These are phyloP conservation scores for Flaveria trinervia DNA, from an alignment of 129 eudicot species.

Conservation along the genomic window DNA sequence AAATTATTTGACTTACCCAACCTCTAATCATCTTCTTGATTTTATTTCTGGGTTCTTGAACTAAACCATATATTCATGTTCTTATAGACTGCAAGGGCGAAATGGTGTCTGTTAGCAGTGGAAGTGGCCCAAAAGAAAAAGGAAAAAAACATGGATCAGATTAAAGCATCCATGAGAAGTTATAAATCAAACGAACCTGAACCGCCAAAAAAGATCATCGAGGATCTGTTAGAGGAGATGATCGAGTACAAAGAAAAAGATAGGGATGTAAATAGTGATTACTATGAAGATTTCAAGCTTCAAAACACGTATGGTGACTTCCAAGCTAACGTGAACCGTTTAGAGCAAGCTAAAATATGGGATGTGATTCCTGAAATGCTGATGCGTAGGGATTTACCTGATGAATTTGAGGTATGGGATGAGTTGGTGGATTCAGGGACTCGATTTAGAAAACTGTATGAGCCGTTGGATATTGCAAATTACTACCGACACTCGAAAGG, in stretches of 20 bases:
- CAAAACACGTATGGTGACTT: slow-evolving; percentile 56
- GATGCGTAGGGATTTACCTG: slow-evolving; percentile 70
- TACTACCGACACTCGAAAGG: slow-evolving; percentile 67
- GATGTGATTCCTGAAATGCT: slow-evolving; percentile 75
- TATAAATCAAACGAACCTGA: neutral
- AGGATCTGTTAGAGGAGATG: neutral
- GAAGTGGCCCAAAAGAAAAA: slow-evolving; percentile 65
- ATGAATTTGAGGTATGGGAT: slow-evolving; percentile 63
- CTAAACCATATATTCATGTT: neutral
- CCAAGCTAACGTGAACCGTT: slow-evolving; percentile 54
- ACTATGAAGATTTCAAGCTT: slow-evolving; percentile 68
- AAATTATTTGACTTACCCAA: neutral
- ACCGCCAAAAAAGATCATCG: slow-evolving; percentile 13
- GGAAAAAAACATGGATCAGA: slow-evolving; percentile 37
- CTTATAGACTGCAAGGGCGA: slow-evolving; percentile 55
- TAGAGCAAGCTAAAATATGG: slow-evolving; percentile 74
- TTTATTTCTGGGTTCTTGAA: neutral
- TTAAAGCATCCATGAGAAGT: slow-evolving; percentile 7
- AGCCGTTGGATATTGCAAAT: slow-evolving; percentile 86
- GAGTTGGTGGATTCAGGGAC: slow-evolving; percentile 67
- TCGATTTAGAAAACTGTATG: slow-evolving; percentile 52
- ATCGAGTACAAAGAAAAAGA: slow-evolving; percentile 38
- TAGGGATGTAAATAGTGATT: slow-evolving; percentile 35
- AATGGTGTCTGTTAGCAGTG: slow-evolving; percentile 70
- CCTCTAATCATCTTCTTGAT: neutral